Base-by-base conservation (phyloP, 179 eudicot species). In the Patellifolia procumbens region DNA sequence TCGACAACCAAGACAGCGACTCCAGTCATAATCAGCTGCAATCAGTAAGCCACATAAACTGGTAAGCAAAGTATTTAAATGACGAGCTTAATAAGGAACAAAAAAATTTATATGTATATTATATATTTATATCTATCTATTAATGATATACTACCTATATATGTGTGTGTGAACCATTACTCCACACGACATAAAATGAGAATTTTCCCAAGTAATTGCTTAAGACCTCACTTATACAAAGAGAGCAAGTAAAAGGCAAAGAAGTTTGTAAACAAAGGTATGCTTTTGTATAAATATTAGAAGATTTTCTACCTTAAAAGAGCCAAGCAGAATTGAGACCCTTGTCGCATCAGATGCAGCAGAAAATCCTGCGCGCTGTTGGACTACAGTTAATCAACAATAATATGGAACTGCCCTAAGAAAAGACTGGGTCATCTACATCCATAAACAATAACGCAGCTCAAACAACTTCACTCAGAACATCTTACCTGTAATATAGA, bases 301-400 rank as follows among this genome's bases (percentile, higher is more conserved):
- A 73, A 29, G 72, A 69, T 60, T 48, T 26, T 70, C 34, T 52
- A 90, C 98, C 98, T 95, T 95, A 70, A 93, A 82, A 39, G 91
- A 75, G 20, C 95, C 99, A 78, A 95, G 90, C 74, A 93, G 88
- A 82, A 95, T 86, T 48, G 99, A 95, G 80, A 88, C 99, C 85
- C 90, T 90, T 45, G 98, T 95, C 12, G 99, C 97, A 68, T 93
- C 95, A 49, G 97, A 84, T 75, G 99, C 97, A 20, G 89, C 99
- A 78, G 99, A 88, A 83, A 95, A 95, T 72, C 99, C 99, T 86
- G 99, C 99, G 88, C 85, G 90, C 99, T 95, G 81, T 65, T 53
- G 81, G 53, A 78, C 20, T 67, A 45, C 56, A 48, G 61, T 83
- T 72, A 77, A 15, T 68, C 60, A 75, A 43, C 53, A 48, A 48